Conservation (phyloP, 1,284 basidiomycete genomes). For the Moesziomyces globuligerus region DNA sequence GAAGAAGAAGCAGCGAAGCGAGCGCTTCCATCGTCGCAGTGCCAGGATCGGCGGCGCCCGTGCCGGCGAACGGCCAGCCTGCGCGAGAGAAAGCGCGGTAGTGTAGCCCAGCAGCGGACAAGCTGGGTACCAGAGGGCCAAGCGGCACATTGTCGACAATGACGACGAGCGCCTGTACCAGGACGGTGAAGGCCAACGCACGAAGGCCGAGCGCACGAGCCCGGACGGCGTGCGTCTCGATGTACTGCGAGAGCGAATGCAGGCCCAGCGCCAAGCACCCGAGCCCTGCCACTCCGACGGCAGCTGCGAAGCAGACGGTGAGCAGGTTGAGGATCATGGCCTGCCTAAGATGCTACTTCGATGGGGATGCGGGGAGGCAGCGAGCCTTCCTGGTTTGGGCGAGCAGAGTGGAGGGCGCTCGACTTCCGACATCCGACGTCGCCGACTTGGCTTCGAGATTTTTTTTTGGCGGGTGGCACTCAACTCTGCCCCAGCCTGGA, state of each 20-base stretch:
- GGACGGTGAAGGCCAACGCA: constrained; percentile 1
- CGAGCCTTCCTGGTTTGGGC: too few species aligned
- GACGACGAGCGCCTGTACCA: constrained; percentile 8
- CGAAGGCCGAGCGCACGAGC: constrained; percentile 28
- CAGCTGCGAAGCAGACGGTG: constrained; percentile 13
- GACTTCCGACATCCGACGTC: neutral
- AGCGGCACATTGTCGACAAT: constrained; percentile 24
- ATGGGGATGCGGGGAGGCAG: too few species aligned
- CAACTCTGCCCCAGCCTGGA: neutral
- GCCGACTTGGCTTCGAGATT: neutral
- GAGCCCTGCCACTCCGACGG: constrained; percentile 3
- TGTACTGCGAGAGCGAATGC: constrained; percentile 35
- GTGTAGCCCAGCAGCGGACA: constrained; percentile 10
- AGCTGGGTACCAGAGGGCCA: constrained; percentile 17
- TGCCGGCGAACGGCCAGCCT: constrained; percentile 22
- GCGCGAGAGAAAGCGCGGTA: constrained; percentile 10
- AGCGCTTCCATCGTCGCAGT: neutral
- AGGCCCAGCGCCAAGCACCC: constrained; percentile 36
- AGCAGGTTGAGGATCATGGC: constrained; percentile 30
- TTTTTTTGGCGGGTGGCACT: neutral
- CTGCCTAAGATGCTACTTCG: neutral
- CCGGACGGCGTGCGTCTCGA: constrained; percentile 31
- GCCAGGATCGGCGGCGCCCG: neutral
- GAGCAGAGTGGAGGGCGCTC: neutral
- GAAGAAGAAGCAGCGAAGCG: constrained; percentile 13